phyloP scores from a whole-genome alignment of 116 monocot genomes.

The Cymodocea nodosa region DNA sequence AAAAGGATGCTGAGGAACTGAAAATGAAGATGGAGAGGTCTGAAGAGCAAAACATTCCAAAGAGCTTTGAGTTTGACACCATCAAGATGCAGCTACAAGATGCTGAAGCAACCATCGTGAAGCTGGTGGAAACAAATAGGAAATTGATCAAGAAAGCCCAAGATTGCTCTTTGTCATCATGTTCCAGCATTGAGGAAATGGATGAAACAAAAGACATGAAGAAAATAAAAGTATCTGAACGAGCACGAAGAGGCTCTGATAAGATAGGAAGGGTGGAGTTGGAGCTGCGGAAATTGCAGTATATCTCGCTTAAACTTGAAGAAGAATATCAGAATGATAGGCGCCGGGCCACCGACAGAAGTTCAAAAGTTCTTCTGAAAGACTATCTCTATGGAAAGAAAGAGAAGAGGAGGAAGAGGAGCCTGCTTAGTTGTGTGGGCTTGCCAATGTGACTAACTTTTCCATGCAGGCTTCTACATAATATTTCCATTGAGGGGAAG shows the following conservation, averaged over 20 bases:
- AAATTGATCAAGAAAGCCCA: slow-evolving; percentile 41
- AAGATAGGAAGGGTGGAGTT: slow-evolving; percentile 61
- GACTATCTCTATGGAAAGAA: slow-evolving; percentile 61
- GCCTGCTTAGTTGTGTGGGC: slow-evolving; percentile 50
- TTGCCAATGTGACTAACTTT: slow-evolving; percentile 29
- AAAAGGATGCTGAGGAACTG: slow-evolving; percentile 30
- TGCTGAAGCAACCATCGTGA: slow-evolving; percentile 29
- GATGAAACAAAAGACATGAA: slow-evolving; percentile 13
- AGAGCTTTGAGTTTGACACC: slow-evolving; percentile 21
- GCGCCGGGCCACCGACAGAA: slow-evolving; percentile 24
- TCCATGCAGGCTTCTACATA: background rate
- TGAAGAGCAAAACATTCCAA: slow-evolving; percentile 21
- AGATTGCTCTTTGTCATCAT: slow-evolving; percentile 13
- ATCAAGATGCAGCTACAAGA: slow-evolving; percentile 41
- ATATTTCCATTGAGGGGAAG: background rate
- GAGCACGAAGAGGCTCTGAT: slow-evolving; percentile 33
- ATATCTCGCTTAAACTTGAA: slow-evolving; percentile 53
- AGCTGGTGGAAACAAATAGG: slow-evolving; percentile 28
- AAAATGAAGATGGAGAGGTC: slow-evolving; percentile 39
- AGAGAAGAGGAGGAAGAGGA: slow-evolving; percentile 23
- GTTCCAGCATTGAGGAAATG: background rate
- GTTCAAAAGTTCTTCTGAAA: slow-evolving; percentile 34
- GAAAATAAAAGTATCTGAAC: slow-evolving; percentile 29
- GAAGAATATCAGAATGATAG: slow-evolving; percentile 43
- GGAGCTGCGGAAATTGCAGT: slow-evolving; percentile 73